phyloP scores from a whole-genome alignment of 2,329 filamentous ascomycete species.

The Beauveria medogensis region DNA sequence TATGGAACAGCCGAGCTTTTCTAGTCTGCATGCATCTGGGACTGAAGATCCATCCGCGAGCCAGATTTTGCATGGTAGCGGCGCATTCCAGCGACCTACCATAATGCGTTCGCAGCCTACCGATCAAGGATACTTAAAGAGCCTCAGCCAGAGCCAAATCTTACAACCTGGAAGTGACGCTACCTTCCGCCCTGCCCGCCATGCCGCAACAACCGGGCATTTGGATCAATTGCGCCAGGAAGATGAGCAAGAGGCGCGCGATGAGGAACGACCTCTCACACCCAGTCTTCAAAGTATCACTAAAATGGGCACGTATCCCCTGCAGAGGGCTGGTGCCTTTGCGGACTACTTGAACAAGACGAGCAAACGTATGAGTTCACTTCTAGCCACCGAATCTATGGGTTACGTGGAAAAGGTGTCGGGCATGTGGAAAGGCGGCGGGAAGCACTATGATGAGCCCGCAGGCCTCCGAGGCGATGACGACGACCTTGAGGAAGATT shows the following conservation, averaged over 20 bases:
- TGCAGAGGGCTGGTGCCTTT: slow-evolving; percentile 75
- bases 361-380: slow-evolving; percentile 70
- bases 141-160: slow-evolving; percentile 14
- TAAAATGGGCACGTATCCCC: slow-evolving; percentile 63
- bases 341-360: slow-evolving; percentile 75
- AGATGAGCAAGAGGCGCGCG: not conserved
- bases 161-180: not conserved
- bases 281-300: slow-evolving; percentile 45
- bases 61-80: slow-evolving; percentile 79
- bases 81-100: slow-evolving; percentile 77
- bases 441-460: slow-evolving; percentile 73
- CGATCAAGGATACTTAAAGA: slow-evolving; percentile 45
- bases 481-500: slow-evolving; percentile 46
- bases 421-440: slow-evolving; percentile 90
- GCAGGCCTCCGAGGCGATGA: slow-evolving; percentile 44
- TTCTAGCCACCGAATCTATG: slow-evolving; percentile 86
- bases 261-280: slow-evolving; percentile 18
- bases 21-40: slow-evolving; percentile 59
- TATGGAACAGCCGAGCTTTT: slow-evolving; percentile 66
- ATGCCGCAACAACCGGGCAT: slow-evolving; percentile 9
- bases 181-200: not conserved
- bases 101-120: slow-evolving; percentile 36
- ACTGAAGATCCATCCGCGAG: slow-evolving; percentile 79
- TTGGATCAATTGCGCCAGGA: slow-evolving; percentile 1
- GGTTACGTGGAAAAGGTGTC: slow-evolving; percentile 95